Conservation (phyloP, 208 protist species). For the Crithidia fasciculata region DNA sequence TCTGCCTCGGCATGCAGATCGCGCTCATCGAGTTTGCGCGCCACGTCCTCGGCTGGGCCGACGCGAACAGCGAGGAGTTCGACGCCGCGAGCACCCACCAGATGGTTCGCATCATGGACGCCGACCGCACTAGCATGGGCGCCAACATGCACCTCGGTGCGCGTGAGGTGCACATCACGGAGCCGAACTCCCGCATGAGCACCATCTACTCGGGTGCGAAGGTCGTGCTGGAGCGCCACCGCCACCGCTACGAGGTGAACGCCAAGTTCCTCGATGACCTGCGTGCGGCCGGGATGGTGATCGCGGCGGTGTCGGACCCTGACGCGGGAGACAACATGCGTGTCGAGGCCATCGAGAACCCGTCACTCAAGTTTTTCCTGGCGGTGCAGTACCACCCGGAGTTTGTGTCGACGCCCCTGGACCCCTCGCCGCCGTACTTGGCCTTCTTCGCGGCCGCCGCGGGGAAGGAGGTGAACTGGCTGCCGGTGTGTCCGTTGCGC, state of each 20-base stretch:
- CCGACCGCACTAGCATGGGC: slow-evolving; percentile 94
- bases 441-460: slow-evolving; percentile 95
- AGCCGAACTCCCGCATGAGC: slow-evolving; percentile 64
- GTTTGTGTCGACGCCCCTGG: slow-evolving; percentile 95
- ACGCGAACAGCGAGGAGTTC: slow-evolving; percentile 97
- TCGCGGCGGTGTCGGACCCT: slow-evolving; percentile 90
- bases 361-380: slow-evolving; percentile 91
- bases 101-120: slow-evolving; percentile 98
- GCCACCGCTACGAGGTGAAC: slow-evolving; percentile 99
- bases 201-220: slow-evolving; percentile 88
- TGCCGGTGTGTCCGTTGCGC: slow-evolving; percentile 42
- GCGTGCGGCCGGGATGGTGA: slow-evolving; percentile 88
- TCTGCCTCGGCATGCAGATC: slow-evolving; percentile 99
- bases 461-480: slow-evolving; percentile 69
- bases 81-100: slow-evolving; percentile 81
- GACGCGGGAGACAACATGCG: slow-evolving; percentile 88
- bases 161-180: slow-evolving; percentile 81
- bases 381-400: slow-evolving; percentile 99
- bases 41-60: slow-evolving; percentile 91
- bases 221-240: slow-evolving; percentile 95
- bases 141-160: slow-evolving; percentile 99
- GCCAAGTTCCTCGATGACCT: slow-evolving; percentile 91
- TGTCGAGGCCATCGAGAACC: slow-evolving; percentile 91
- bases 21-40: slow-evolving; percentile 95
- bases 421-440: slow-evolving; percentile 96